Base-by-base conservation (phyloP, 1,284 basidiomycete species). In the Taiwanofungus camphoratus region DNA sequence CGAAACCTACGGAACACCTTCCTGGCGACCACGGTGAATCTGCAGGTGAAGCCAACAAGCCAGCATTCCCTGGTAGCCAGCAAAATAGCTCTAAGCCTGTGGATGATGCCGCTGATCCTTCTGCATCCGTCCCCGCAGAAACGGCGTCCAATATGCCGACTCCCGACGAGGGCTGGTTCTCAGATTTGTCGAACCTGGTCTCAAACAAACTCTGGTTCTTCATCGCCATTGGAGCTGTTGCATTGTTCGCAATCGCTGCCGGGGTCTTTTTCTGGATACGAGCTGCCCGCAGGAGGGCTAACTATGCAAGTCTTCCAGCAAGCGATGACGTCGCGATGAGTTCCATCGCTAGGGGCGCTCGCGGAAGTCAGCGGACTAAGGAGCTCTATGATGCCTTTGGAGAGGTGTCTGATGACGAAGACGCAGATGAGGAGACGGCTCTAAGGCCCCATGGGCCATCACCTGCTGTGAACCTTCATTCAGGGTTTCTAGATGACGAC, bases 381-480 rank as follows among this genome's bases (percentile, higher is more conserved):
- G 92, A 94, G 61, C 60, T 94, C 44, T 94, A 94, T 56, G 92
- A 94, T 64, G 91, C 92, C 12, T 94, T 94, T 65, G 91, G 90
- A 16, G 89, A 92, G 60, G 74, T 82, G 23, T 84, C 79, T 20
- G 85, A 88, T 51, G 83, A 87, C 31, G 75, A 76, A 27, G 80
- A 87, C 47, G 82, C 71, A 21, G 77, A 87, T 58, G 85, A 89
- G 56, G 71, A 75, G 52, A 79, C 79, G 4, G 70, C 70, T 31
- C 63, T 88, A 41, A 58, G 53, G 21, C 55, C 57, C 6, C 51
- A 53, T 27, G 53, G 45, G 8, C 52, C 48, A 13, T 56, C 53
- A 44, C 55, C 62, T 2, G 63, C 46, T 4, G 62, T 55, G 12
- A 51, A 54, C 64, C 5, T 81, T 58, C 80, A 85, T 55, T 72